These are phyloP conservation scores for Spathaspora boniae DNA, from an alignment of 805 yeast species.

Conservation along the genomic window DNA sequence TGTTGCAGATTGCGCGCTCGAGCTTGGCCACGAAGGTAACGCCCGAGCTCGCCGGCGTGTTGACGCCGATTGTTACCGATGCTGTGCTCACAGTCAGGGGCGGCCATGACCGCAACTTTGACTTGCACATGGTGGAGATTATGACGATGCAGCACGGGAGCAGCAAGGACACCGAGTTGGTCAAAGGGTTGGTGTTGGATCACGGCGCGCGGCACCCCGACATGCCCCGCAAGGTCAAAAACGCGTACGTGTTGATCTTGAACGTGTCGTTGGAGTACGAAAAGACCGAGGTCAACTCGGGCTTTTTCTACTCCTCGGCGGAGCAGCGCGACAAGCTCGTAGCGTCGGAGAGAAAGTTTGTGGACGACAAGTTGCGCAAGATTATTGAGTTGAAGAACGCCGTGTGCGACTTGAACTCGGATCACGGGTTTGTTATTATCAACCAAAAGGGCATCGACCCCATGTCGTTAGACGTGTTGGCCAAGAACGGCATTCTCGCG, in stretches of 20 bases:
- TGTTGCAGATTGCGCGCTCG: constrained; percentile 87
- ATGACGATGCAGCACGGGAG: constrained; percentile 96
- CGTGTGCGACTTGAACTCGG: constrained; percentile 74
- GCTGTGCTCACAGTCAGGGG: constrained; percentile 80
- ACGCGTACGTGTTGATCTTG: constrained; percentile 81
- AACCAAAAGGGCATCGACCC: constrained; percentile 99
- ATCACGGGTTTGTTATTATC: constrained; percentile 84
- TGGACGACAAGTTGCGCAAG: constrained; percentile 86
- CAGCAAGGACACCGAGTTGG: constrained; percentile 76
- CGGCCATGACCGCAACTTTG: constrained; percentile 50
- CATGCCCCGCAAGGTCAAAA: constrained; percentile 86
- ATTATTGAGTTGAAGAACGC: constrained; percentile 90
- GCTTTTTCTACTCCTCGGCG: constrained; percentile 90
- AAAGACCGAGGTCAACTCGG: constrained; percentile 95
- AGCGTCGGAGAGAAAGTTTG: constrained; percentile 88
- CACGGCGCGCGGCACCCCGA: constrained; percentile 99
- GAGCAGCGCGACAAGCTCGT: constrained; percentile 96
- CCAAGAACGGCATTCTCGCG: constrained; percentile 89
- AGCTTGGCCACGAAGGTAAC: constrained; percentile 86
- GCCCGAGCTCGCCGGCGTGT: constrained; percentile 68
- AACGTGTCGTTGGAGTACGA: constrained; percentile 96
- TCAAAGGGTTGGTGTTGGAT: constrained; percentile 89
- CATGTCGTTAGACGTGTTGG: constrained; percentile 90
- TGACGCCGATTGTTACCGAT: constrained; percentile 94
- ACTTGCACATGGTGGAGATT: constrained; percentile 95